A percentile compares a stretch with the other conserved stretches of the same genome.
phyloP scores from a whole-genome alignment of 352 stramenopile genomes.

The Elongisporangium prolatum region DNA sequence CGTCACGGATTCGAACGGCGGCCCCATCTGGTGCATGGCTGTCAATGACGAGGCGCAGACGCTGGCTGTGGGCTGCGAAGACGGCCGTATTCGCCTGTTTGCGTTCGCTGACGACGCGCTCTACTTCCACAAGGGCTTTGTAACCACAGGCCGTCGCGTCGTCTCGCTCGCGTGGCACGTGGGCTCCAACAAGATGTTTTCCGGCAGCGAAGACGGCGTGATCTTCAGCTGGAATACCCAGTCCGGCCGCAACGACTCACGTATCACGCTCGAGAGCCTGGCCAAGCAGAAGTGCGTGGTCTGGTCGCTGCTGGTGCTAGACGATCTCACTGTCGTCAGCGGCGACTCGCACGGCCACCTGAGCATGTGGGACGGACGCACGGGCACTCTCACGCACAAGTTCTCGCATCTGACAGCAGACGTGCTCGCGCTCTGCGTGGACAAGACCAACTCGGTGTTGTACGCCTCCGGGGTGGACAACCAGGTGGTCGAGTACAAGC shows the following conservation, averaged over 20 bases:
- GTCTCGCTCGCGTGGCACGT: conserved; percentile 84
- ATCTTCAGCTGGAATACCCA: conserved; percentile 86
- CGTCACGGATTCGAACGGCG: conserved; percentile 84
- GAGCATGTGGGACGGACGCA: conserved; percentile 92
- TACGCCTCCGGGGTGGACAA: conserved; percentile 94
- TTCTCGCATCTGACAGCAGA: conserved; percentile 91
- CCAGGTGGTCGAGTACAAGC: conserved; percentile 85
- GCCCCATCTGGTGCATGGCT: conserved; percentile 85
- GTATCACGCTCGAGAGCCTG: conserved; percentile 80
- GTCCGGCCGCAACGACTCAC: conserved; percentile 72
- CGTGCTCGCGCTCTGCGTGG: conserved; percentile 85
- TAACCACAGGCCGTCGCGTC: conserved; percentile 66
- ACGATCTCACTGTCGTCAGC: conserved; percentile 90
- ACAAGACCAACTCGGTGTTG: conserved; percentile 80
- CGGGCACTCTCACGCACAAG: conserved; percentile 88
- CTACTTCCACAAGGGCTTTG: conserved; percentile 82
- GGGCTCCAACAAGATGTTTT: conserved; percentile 75
- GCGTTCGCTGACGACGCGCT: conserved; percentile 62
- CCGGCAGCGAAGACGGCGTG: conserved; percentile 74
- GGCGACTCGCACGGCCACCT: conserved; percentile 91
- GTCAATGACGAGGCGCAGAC: conserved; percentile 49
- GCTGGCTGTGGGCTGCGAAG: conserved; percentile 86
- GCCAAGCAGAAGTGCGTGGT: conserved; percentile 79
- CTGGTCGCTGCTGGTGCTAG: conserved; percentile 88
- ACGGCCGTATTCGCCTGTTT: conserved; percentile 89